Base-by-base conservation (phyloP, 345 rosid genomes). In the Noccaea bulbosa region DNA sequence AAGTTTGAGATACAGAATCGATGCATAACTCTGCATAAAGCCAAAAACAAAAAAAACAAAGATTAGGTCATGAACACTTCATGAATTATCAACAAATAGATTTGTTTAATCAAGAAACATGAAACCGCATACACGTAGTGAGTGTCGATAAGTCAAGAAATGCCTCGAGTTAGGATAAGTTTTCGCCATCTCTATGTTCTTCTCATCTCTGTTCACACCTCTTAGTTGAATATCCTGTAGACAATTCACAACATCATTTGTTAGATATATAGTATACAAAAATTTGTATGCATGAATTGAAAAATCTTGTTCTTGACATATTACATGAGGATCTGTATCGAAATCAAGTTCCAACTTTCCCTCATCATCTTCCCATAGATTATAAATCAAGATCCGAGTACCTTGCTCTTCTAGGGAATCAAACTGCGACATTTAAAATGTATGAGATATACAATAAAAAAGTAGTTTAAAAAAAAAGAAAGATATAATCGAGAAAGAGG, bases 301-400 rank as follows among this genome's bases (percentile, higher is more conserved):
- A 34, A 50, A 43, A 10, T 5, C 2, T 24, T 30, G 60, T 2
- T 16, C 15, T 47, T 57, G 74, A 46, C 44, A 65, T 24, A 65
- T 24, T 83, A 87, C 96, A 69, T 86, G 76, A 44, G 73, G 76
- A 71, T 87, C 85, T 0, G 87, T 68, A 15, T 80, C 88, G 33
- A 91, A 91, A 77, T 91, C 92, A 14, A 91, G 85, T 54, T 91
- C 97, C 72, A 83, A 54, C 22, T 72, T 32, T 32, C 84, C 85
- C 50, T 84, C 87, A 15, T 89, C 97, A 24, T 86, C 96, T 44
- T 89, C 93, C 96, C 92, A 91, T 45, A 91, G 85, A 69, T 91
- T 91, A 68, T 89, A 87, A 24, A 87, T 80, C 41, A 89, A 79
- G 14, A 91, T 80, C 24, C 85, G 81, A 4, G 96, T 87, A 5